These are phyloP conservation scores for Blastosporella zonata DNA, from an alignment of 1,284 basidiomycete genomes.

Conservation along the genomic window DNA sequence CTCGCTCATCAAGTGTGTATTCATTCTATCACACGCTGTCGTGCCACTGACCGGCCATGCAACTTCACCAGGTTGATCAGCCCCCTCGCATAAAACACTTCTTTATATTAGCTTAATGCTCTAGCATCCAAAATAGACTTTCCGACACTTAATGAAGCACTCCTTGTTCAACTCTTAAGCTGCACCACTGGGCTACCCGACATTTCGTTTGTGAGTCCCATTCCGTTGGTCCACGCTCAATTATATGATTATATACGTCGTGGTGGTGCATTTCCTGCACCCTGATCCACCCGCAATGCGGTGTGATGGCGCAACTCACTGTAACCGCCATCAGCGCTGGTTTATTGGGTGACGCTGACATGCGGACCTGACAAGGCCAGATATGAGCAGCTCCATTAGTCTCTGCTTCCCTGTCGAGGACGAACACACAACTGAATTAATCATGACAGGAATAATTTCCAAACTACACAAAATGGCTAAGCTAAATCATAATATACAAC, in stretches of 20 bases:
- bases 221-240: slow-evolving; percentile 8
- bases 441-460: background rate
- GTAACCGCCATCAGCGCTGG: slow-evolving; percentile 50
- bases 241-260: slow-evolving; percentile 64
- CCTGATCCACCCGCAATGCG: slow-evolving; percentile 33
- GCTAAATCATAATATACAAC: slow-evolving; percentile 1
- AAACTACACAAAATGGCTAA: background rate
- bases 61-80: slow-evolving; percentile 71
- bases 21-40: slow-evolving; percentile 20
- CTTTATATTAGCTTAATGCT: slow-evolving; percentile 23
- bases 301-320: slow-evolving; percentile 21
- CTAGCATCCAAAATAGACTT: slow-evolving; percentile 19
- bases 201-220: slow-evolving; percentile 27
- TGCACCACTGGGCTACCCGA: background rate
- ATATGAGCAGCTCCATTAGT: slow-evolving; percentile 62
- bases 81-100: slow-evolving; percentile 68
- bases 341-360: slow-evolving; percentile 40
- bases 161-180: background rate
- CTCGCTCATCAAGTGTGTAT: slow-evolving; percentile 84
- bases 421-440: slow-evolving; percentile 3
- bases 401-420: slow-evolving; percentile 5
- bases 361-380: slow-evolving; percentile 76
- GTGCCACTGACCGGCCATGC: slow-evolving; percentile 17
- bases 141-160: background rate
- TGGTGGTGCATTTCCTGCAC: slow-evolving; percentile 52